These are phyloP conservation scores for Zygoascus sp. DNA, from an alignment of 1,139 yeast genomes.

Conservation along the genomic window DNA sequence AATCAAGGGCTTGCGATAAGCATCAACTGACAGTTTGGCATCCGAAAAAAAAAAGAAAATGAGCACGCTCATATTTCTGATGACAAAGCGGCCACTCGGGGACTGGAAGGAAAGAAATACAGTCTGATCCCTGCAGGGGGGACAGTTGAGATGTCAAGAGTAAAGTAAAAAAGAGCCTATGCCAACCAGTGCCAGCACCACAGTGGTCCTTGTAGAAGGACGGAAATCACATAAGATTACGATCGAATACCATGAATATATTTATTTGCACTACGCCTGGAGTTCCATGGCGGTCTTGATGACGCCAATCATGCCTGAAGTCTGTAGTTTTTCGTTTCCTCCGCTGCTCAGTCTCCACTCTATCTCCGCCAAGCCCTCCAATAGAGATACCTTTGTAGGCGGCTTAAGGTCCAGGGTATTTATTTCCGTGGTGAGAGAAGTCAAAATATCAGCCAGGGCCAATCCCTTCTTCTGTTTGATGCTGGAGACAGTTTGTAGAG, in stretches of 20 bases:
- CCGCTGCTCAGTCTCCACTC: conserved; percentile 91
- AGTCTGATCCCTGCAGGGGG: no score
- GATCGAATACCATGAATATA: conserved; percentile 11
- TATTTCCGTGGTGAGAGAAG: conserved; percentile 68
- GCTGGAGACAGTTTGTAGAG: conserved; percentile 58
- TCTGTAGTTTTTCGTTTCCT: conserved; percentile 85
- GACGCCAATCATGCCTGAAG: conserved; percentile 86
- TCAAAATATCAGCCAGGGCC: conserved; percentile 80
- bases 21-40: no score
- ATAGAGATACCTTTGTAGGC: conserved; percentile 55
- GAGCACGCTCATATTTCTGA: no score
- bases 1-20: conserved; percentile 21
- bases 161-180: no score
- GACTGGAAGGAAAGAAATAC: no score
- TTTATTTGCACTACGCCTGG: conserved; percentile 20
- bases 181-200: no score
- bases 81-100: no score
- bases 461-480: conserved; percentile 72
- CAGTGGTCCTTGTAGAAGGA: no score
- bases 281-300: conserved; percentile 56
- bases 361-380: conserved; percentile 73
- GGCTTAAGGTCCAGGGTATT: conserved; percentile 61
- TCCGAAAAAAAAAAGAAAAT: no score
- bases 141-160: no score
- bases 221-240: no score